Conservation (phyloP, 768 basidiomycete species). For the Amanita rubescens region DNA sequence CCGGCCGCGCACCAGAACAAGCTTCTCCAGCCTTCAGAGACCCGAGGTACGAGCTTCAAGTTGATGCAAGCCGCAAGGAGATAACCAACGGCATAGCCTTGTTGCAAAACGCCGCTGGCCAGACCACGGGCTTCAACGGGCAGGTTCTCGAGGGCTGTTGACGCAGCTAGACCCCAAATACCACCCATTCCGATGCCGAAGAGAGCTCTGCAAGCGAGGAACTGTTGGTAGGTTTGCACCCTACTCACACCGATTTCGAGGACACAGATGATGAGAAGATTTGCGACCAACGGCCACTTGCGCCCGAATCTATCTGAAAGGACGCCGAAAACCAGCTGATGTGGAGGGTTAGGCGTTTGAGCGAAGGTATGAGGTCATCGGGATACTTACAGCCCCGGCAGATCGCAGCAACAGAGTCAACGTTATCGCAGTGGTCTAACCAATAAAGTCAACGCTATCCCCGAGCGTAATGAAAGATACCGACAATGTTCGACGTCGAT, state of each 20-base stretch:
- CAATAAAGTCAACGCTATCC: background rate
- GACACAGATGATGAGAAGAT: conserved; percentile 60
- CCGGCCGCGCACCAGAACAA: conserved; percentile 80
- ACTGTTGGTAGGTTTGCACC: conserved; percentile 65
- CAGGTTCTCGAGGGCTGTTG: conserved; percentile 83
- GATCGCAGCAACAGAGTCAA: conserved; percentile 90
- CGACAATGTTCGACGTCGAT: conserved; percentile 16
- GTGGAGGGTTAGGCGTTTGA: background rate
- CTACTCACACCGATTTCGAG: conserved; percentile 82
- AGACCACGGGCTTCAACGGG: conserved; percentile 84
- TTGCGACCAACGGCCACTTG: conserved; percentile 86
- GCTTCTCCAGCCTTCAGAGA: conserved; percentile 51
- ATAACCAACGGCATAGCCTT: conserved; percentile 84
- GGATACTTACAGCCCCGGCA: conserved; percentile 49
- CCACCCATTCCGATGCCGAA: conserved; percentile 90
- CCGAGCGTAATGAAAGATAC: conserved; percentile 2
- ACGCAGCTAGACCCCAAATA: conserved; percentile 78
- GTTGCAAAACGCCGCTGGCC: conserved; percentile 77
- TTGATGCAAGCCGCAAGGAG: conserved; percentile 82
- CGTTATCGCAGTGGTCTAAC: conserved; percentile 74
- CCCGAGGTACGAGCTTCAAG: conserved; percentile 49
- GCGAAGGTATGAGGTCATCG: background rate
- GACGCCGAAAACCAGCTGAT: conserved; percentile 66
- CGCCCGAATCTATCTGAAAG: conserved; percentile 86
- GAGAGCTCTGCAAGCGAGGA: conserved; percentile 75